Evolutionary conservation across 2,329 filamentous ascomycete species (phyloP), one percentile per base, ranked within the genome.

Genomic region (Harringtonia aguacate): DNA sequence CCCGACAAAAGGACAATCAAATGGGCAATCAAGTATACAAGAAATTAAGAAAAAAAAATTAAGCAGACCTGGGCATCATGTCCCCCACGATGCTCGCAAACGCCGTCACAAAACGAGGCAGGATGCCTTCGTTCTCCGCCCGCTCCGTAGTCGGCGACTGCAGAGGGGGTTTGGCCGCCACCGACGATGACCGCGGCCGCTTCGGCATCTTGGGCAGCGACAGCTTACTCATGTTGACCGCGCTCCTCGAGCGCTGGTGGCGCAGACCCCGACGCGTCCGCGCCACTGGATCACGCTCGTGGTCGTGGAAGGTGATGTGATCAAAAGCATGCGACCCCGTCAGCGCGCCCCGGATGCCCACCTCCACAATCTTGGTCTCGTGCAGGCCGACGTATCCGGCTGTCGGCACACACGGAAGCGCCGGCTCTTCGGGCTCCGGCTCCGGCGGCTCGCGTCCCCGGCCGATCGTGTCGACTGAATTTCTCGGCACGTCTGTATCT

Each of bases 321-420:
- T 49, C 52, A 38, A 55, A 54, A 1, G 53, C 52, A 2, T 53
- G 52, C 15, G 52, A 47, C 3, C 56, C 55, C 1, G 53, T 56
- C 34, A 61, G 48, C 4, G 59, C 57, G 13, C 54, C 52, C 14
- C 56, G 55, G 20, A 62, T 47, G 1, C 56, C 57, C 24, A 58
- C 42, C 13, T 54, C 52, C 8, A 51, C 47, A n/a, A 53, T 48
- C 9, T 48, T 50, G 8, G 48, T 48, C 47, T 58, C 57, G 44
- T 54, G 49, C 14, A 63, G 45, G 17, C 58, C 59, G 2, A 62
- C 48, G 41, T 53, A 53, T 22, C 60, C 58, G 3, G 58, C 53
- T 1, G 58, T 59, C 4, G 56, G 52, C n/a, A 56, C 22, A n/a
- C 24, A 29, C 7, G 31, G 22, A 8, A n/a, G 21, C 22, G 27